Evolutionary conservation across 1,284 basidiomycete species (phyloP), one percentile per base, ranked within the genome.

Genomic region (Ganoderma resinaceum): DNA sequence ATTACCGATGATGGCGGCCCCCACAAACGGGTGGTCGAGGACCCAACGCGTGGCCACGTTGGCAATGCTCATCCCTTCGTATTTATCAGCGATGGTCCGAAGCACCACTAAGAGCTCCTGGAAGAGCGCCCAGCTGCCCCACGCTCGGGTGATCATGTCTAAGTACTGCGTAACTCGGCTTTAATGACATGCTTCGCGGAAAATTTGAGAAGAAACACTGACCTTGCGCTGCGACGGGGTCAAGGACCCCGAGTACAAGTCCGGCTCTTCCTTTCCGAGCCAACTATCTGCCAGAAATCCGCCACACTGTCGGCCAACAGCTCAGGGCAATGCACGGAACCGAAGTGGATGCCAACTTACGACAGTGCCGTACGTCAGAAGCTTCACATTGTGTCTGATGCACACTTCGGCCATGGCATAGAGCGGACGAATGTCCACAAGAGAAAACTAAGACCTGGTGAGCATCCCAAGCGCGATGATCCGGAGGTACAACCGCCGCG

Each of bases 181-280:
- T 61, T 20, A 49, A 23, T 14, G 46, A 33, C 29, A 65, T 64
- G 6, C 14, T 26, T 29, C 43, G 23, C 38, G 11, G 53, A 55
- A 62, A 43, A 11, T 69, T 66, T 38, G 2, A 12, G 52, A 69
- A 64, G 66, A 49, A n/a, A 68, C 33, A 73, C 82, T 75, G 73
- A 88, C 93, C 87, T 95, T 95, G 74, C 93, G 84, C 77, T 94
- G 92, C 2, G 93, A 94, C 2, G 93, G 93, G 0, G 92, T 94
- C 79, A 82, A 75, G 57, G 76, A 79, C 31, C 86, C 86, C 14
- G 86, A 82, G 73, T 95, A 95, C 6, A 86, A 81, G 80, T 94
- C 91, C 5, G 93, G 93, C 74, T 92, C 88, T 11, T 87, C 83
- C 69, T 84, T 76, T 65, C 84, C 83, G 18, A 95, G 83, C 91